Evolutionary conservation across 495 filamentous ascomycete genomes (phyloP).

Genomic region (Talaromyces borbonicus): DNA sequence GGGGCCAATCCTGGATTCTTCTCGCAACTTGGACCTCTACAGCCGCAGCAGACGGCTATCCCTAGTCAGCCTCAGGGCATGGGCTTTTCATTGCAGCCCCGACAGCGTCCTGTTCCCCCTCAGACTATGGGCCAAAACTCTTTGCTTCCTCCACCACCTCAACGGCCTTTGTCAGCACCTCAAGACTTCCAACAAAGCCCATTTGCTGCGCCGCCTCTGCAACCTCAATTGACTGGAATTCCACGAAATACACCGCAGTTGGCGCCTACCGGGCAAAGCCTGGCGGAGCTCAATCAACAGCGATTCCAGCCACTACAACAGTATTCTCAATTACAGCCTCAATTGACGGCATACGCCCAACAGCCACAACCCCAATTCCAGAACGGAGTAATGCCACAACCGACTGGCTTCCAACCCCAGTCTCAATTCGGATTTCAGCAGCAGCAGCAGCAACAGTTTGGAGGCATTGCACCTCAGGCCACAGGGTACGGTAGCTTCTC

Average conservation of each 20-base stretch:
- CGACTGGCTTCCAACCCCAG: slow-evolving; percentile 41
- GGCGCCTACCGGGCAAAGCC: slow-evolving; percentile 64
- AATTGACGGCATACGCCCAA: slow-evolving; percentile 49
- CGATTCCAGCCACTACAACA: slow-evolving; percentile 45
- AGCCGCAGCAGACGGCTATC: slow-evolving; percentile 15
- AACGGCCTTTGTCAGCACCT: slow-evolving; percentile 78
- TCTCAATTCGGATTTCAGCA: slow-evolving; percentile 43
- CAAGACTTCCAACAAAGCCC: slow-evolving; percentile 68
- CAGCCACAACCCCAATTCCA: slow-evolving; percentile 32
- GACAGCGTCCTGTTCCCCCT: slow-evolving; percentile 67
- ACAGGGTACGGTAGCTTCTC: slow-evolving; percentile 50
- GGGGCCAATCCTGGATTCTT: slow-evolving; percentile 44
- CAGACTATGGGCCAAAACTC: slow-evolving; percentile 52
- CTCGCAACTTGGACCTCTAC: slow-evolving; percentile 34
- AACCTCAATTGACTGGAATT: slow-evolving; percentile 78
- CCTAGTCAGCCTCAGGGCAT: slow-evolving; percentile 10
- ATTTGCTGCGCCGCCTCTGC: slow-evolving; percentile 64
- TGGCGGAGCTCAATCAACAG: slow-evolving; percentile 60
- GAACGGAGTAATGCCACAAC: slow-evolving; percentile 40
- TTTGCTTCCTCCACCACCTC: slow-evolving; percentile 72
- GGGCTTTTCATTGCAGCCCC: slow-evolving; percentile 34
- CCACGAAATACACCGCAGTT: slow-evolving; percentile 40
- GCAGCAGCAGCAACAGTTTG: slow-evolving; percentile 49
- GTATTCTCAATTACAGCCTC: slow-evolving; percentile 40
- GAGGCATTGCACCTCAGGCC: slow-evolving; percentile 50